Base-by-base conservation (phyloP, 805 yeast genomes). In the Saccharomycopsis selenospora region DNA sequence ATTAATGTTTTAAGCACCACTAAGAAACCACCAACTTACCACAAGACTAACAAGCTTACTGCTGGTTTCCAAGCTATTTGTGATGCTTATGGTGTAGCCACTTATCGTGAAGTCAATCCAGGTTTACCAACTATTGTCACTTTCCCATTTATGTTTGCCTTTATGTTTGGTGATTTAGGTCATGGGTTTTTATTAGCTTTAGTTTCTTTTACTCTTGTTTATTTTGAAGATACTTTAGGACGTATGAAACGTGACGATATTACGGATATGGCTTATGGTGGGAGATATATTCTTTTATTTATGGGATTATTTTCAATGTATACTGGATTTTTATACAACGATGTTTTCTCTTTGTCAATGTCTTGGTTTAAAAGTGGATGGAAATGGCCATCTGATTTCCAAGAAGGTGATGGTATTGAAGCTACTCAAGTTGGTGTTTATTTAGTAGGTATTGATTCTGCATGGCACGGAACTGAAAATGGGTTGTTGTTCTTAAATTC, bases 101-200 rank as follows among this genome's bases (percentile, higher is more conserved):
- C 85, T 20, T 82, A 82, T 59, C 79, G 78, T 58, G 90, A 82
- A 62, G 80, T 82, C 8, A 82, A 82, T 58, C 85, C 90, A 7
- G 88, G 87, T 48, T 70, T 82, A 52, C 82, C 90, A 14, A 79
- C 89, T 1, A 73, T 82, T 36, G 79, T 82, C 14, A 83, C 90
- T 0, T 83, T 83, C 66, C 90, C 90, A 13, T 83, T 82, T 60
- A 79, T 83, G 86, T 83, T 83, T 66, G 88, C 90, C 14, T 79
- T 83, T 53, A 83, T 83, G 90, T 83, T 83, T 66, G 90, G 90
- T 66, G 90, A 83, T 66, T 67, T 82, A 54, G 90, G 90, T 8
- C 90, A 83, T 60, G 90, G 90, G n/a, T 65, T 79, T 49, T 67
- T 83, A 48, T 66, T 83, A 59, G 62, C 75, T 26, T 61, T 80